These are phyloP conservation scores for Phytophthora brassicae DNA, from an alignment of 352 stramenopile species.

Conservation along the genomic window DNA sequence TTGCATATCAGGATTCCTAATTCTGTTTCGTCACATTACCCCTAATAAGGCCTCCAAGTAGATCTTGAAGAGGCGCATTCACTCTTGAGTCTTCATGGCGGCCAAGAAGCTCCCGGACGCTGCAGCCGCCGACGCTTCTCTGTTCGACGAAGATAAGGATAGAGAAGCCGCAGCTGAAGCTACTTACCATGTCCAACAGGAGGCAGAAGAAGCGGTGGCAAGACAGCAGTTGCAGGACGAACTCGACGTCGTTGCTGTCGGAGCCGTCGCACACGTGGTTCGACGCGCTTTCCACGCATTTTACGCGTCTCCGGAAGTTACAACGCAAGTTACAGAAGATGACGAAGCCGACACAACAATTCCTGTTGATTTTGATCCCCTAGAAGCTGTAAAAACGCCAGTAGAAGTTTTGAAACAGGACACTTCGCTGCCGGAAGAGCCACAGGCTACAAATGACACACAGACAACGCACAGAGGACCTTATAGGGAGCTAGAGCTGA, in stretches of 20 bases:
- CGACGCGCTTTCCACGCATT: slow-evolving; percentile 70
- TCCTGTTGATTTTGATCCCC: not conserved
- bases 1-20: no score
- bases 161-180: slow-evolving; percentile 10
- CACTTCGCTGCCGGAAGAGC: not conserved
- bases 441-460: not conserved
- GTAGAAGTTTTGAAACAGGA: not conserved
- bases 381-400: not conserved
- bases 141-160: slow-evolving; percentile 7
- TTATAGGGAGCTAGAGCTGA: slow-evolving; percentile 2
- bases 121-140: slow-evolving; percentile 6
- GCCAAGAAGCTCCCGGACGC: slow-evolving; percentile 16
- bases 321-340: not conserved
- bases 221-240: slow-evolving; percentile 36
- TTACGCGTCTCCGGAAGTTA: slow-evolving; percentile 27
- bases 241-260: slow-evolving; percentile 66
- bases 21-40: no score
- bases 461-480: not conserved
- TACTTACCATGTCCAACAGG: slow-evolving; percentile 7
- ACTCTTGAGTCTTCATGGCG: not conserved
- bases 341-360: not conserved
- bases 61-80: slow-evolving; percentile 28
- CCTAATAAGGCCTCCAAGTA: not conserved
- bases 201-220: slow-evolving; percentile 9
- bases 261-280: slow-evolving; percentile 72